Conservation (phyloP, 164 flowering plant genomes). For the Vitis rupestris region DNA sequence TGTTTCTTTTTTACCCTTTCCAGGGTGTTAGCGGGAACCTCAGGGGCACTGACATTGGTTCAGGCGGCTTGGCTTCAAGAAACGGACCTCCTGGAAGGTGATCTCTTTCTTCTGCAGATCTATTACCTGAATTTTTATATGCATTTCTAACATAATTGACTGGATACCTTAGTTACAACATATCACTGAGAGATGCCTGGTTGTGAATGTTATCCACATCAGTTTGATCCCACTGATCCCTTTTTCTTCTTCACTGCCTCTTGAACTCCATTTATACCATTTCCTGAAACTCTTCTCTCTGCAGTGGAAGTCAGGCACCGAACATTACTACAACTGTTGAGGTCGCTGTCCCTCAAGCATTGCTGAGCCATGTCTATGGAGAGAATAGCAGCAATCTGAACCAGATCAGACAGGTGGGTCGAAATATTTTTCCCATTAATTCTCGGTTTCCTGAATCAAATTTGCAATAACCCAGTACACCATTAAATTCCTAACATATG, state of each 20-base stretch:
- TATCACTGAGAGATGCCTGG: neutral
- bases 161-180: neutral
- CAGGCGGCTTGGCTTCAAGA: constrained; percentile 24
- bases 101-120: neutral
- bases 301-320: constrained; percentile 32
- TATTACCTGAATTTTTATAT: neutral
- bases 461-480: too few species aligned
- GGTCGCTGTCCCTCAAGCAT: constrained; percentile 39
- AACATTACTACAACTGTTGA: constrained; percentile 34
- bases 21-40: constrained; percentile 33
- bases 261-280: neutral
- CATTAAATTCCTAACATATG: neutral
- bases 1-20: neutral
- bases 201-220: neutral
- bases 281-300: neutral
- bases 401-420: constrained; percentile 46
- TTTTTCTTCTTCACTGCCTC: neutral
- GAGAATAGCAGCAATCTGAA: constrained; percentile 44
- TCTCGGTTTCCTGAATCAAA: neutral
- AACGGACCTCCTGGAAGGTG: constrained; percentile 25
- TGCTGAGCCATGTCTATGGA: constrained; percentile 40
- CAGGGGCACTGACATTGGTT: constrained; percentile 32
- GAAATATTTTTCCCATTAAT: neutral
- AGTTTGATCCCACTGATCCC: neutral
- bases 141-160: neutral